Conservation (phyloP, 306 rosid species). For the Abrus pulchellus region DNA sequence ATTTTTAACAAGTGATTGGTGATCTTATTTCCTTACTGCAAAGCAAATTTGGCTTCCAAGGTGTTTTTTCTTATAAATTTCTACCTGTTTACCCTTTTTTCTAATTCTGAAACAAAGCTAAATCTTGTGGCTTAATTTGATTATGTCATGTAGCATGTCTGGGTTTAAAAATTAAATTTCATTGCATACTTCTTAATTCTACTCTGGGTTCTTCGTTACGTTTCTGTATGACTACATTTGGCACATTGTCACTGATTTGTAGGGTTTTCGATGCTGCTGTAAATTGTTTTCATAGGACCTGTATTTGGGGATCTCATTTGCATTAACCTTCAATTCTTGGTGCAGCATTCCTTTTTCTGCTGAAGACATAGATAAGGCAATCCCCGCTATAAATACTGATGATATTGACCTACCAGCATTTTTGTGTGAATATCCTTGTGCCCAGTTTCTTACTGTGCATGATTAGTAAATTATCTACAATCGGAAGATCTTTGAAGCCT, state of each 20-base stretch:
- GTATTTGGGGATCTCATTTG: constrained; percentile 18
- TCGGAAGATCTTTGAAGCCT: constrained; percentile 34
- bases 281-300: not conserved
- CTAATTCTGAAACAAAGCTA: constrained; percentile 28
- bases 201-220: not conserved
- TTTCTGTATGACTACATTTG: not conserved
- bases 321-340: constrained; percentile 34
- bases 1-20: constrained; percentile 13
- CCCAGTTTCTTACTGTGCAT: constrained; percentile 70
- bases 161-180: not conserved
- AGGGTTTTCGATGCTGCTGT: not conserved
- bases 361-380: constrained; percentile 86
- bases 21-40: not conserved
- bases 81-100: not conserved
- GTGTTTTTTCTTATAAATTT: not conserved
- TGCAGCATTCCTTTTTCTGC: constrained; percentile 96
- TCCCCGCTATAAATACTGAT: constrained; percentile 77
- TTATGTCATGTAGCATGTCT: not conserved
- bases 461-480: constrained; percentile 49
- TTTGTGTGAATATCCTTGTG: constrained; percentile 74
- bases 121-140: constrained; percentile 29
- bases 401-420: constrained; percentile 70
- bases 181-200: constrained; percentile 1
- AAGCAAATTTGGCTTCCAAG: constrained; percentile 17
- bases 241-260: constrained; percentile 4